Percentiles rank a stretch among this genome's conserved stretches.
These are phyloP conservation scores for Psilocybe subaeruginosa DNA, from an alignment of 768 basidiomycete species.

Conservation along the genomic window DNA sequence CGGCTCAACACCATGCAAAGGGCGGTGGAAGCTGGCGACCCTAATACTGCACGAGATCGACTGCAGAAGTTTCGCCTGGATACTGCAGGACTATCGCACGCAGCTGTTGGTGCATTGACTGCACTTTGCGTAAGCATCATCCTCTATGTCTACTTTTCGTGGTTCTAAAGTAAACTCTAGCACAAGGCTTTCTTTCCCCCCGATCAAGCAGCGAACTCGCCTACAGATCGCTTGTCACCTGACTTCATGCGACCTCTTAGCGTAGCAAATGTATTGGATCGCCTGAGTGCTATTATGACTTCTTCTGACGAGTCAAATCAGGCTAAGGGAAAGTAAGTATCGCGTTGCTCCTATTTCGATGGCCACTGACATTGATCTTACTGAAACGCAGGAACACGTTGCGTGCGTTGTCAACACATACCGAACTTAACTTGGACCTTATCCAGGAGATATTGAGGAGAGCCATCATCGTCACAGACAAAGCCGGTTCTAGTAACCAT, in stretches of 20 bases:
- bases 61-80: constrained; percentile 70
- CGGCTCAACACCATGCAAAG: constrained; percentile 74
- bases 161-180: constrained; percentile 39
- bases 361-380: no score
- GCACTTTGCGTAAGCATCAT: constrained; percentile 80
- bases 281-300: constrained; percentile 70
- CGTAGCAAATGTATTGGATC: constrained; percentile 56
- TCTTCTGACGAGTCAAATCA: constrained; percentile 55
- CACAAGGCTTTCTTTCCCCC: constrained; percentile 78
- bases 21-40: constrained; percentile 58
- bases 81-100: constrained; percentile 71
- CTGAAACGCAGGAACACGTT: constrained; percentile 67
- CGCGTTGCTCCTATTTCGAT: neutral
- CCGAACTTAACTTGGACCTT: constrained; percentile 55
- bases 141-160: neutral
- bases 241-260: constrained; percentile 61
- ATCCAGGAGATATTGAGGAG: constrained; percentile 68
- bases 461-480: constrained; percentile 63
- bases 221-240: constrained; percentile 55
- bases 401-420: constrained; percentile 64
- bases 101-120: constrained; percentile 87
- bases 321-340: constrained; percentile 65
- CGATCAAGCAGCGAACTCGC: constrained; percentile 61
- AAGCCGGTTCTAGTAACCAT: constrained; percentile 56
- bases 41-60: constrained; percentile 52